Evolutionary conservation across 2,329 filamentous ascomycete species (phyloP).

Genomic region (Fusarium phyllophilum): DNA sequence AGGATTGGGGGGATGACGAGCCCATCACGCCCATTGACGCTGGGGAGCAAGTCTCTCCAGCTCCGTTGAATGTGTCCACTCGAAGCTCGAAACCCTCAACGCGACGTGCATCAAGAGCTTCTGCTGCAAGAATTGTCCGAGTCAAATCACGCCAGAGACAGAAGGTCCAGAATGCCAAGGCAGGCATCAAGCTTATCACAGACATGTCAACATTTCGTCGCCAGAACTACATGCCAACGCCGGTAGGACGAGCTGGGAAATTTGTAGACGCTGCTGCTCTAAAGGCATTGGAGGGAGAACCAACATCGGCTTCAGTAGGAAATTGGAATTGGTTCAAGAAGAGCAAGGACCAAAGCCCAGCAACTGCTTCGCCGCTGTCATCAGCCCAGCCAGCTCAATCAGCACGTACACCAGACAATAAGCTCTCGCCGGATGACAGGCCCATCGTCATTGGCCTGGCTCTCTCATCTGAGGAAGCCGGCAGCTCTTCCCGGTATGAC

Average conservation of each 20-base stretch:
- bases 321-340: conserved; percentile 67
- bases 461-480: conserved; percentile 60
- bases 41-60: conserved; percentile 48
- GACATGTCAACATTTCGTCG: conserved; percentile 68
- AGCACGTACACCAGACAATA: conserved; percentile 47
- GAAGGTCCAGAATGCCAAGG: conserved; percentile 68
- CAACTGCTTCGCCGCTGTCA: conserved; percentile 40
- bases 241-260: conserved; percentile 51
- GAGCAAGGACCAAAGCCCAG: conserved; percentile 48
- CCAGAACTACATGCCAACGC: conserved; percentile 51
- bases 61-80: conserved; percentile 28
- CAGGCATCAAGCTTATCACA: conserved; percentile 75
- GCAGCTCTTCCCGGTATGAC: conserved; percentile 56
- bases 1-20: conserved; percentile 64
- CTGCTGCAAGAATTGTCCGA: conserved; percentile 55
- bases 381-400: conserved; percentile 39
- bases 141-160: conserved; percentile 70
- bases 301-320: conserved; percentile 63
- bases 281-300: conserved; percentile 67
- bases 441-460: conserved; percentile 79
- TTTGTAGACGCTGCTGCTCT: conserved; percentile 70
- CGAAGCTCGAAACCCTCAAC: conserved; percentile 25
- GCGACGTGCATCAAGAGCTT: conserved; percentile 48
- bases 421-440: conserved; percentile 74
- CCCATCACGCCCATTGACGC: conserved; percentile 53